phyloP scores from a whole-genome alignment of 2,329 filamentous ascomycete genomes.

The Aspergillus sp. region DNA sequence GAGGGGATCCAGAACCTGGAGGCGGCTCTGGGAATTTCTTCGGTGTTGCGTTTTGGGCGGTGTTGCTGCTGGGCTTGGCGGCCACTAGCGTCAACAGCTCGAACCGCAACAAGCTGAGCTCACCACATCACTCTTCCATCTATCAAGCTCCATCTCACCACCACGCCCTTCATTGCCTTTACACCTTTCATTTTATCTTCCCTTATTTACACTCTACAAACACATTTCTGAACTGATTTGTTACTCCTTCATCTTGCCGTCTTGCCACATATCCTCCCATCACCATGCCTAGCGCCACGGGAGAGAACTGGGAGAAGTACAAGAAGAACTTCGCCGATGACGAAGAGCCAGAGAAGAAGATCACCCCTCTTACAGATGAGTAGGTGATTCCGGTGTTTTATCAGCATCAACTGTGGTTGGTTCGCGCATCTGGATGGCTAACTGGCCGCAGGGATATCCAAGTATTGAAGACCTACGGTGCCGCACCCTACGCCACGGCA shows the following conservation, averaged over 20 bases:
- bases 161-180: constrained; percentile 2
- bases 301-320: constrained; percentile 97
- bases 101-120: constrained; percentile 33
- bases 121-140: constrained; percentile 29
- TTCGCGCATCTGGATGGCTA: constrained; percentile 32
- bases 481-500: constrained; percentile 88
- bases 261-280: constrained; percentile 51
- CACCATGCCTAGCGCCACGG: constrained; percentile 88
- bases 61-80: constrained; percentile 41
- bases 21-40: constrained; percentile 40
- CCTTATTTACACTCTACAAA: constrained; percentile 1
- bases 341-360: constrained; percentile 99
- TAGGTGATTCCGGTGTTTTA: constrained; percentile 50
- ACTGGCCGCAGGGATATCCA: constrained; percentile 79
- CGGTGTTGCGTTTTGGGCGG: constrained; percentile 40
- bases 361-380: constrained; percentile 95
- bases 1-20: constrained; percentile 27
- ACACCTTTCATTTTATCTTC: neutral
- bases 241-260: constrained; percentile 16
- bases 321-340: constrained; percentile 96
- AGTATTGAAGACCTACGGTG: constrained; percentile 98
- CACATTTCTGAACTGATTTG: constrained; percentile 7
- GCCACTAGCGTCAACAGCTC: constrained; percentile 42
- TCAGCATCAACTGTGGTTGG: neutral
- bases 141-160: constrained; percentile 12